Evolutionary conservation across 768 basidiomycete species (phyloP).

Genomic region (Candolleomyces eurysporus): DNA sequence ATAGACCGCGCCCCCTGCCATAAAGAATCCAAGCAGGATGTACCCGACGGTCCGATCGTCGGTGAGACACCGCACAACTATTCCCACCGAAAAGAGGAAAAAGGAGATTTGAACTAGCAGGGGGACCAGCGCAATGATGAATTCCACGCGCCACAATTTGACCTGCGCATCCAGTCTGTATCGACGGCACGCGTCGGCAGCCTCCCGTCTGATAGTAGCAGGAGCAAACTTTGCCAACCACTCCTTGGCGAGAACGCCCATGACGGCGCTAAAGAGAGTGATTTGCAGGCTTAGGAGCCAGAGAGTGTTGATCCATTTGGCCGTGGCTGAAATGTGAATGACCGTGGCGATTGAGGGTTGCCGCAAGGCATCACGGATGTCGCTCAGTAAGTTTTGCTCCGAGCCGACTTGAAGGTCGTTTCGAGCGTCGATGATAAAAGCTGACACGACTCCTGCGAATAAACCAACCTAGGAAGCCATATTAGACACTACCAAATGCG

Average conservation of each 20-base stretch:
- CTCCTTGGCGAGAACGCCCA: constrained; percentile 21
- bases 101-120: constrained; percentile 16
- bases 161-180: constrained; percentile 15
- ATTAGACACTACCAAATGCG: background rate
- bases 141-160: constrained; percentile 12
- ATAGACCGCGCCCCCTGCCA: background rate
- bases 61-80: constrained; percentile 7
- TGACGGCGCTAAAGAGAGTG: constrained; percentile 24
- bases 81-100: constrained; percentile 17
- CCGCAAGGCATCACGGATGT: background rate
- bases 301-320: constrained; percentile 11
- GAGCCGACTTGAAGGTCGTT: constrained; percentile 14
- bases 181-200: constrained; percentile 15
- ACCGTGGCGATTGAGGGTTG: too few relatives aligned
- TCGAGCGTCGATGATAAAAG: constrained; percentile 18
- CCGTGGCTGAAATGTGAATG: background rate
- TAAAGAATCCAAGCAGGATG: background rate
- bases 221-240: constrained; percentile 18
- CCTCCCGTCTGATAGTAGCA: constrained; percentile 6
- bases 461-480: constrained; percentile 15
- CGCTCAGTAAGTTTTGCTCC: constrained; percentile 14
- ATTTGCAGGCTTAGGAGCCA: constrained; percentile 25
- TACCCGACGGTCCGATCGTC: background rate
- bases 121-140: constrained; percentile 14
- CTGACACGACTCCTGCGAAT: constrained; percentile 20